Conservation (phyloP, 345 rosid genomes). For the Sonneratia alba region DNA sequence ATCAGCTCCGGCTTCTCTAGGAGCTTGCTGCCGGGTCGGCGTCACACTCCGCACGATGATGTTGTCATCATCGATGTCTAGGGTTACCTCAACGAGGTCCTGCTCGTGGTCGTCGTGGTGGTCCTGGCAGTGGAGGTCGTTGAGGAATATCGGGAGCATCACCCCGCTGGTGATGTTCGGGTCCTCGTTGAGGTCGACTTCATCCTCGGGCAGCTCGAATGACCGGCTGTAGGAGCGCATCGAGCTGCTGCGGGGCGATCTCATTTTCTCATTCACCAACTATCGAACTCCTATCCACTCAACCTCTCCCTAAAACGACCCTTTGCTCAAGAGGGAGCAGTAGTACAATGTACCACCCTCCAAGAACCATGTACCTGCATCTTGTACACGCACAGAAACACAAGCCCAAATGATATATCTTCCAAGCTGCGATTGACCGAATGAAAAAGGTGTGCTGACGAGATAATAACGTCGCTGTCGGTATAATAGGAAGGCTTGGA, state of each 20-base stretch:
- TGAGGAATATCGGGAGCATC: constrained; percentile 79
- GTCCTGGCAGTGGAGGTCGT: constrained; percentile 25
- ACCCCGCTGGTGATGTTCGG: constrained; percentile 44
- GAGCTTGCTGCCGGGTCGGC: constrained; percentile 10
- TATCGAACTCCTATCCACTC: neutral
- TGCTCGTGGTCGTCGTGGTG: constrained; percentile 15
- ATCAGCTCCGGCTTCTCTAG: neutral
- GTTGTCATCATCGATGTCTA: constrained; percentile 62
- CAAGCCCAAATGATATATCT: too few species aligned
- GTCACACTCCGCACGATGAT: constrained; percentile 58
- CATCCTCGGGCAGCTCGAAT: constrained; percentile 43
- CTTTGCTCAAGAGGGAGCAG: neutral
- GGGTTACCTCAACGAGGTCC: constrained; percentile 67
- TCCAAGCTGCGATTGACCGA: neutral
- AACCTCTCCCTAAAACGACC: neutral
- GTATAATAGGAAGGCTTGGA: neutral
- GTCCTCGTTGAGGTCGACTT: constrained; percentile 5
- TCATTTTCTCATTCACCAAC: neutral
- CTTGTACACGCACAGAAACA: neutral
- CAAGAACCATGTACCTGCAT: neutral
- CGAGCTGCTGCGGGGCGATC: constrained; percentile 38
- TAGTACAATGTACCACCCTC: neutral
- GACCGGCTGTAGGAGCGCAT: constrained; percentile 31
- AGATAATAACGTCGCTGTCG: neutral
- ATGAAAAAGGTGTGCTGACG: neutral